A percentile compares a stretch with the other conserved stretches of the same genome.
phyloP scores from a whole-genome alignment of 495 filamentous ascomycete genomes.

The Bombardia bombarda region DNA sequence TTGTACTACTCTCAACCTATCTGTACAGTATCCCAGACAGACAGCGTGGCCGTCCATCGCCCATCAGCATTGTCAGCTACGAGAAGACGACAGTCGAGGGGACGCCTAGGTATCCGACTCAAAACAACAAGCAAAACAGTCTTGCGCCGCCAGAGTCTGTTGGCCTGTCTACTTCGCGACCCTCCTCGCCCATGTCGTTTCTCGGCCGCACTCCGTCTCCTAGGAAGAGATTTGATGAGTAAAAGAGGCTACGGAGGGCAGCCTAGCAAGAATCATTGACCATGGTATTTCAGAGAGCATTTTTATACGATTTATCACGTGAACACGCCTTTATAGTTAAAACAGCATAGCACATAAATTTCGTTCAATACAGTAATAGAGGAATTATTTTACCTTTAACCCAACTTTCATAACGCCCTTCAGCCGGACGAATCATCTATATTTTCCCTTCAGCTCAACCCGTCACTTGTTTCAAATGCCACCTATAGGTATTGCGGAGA shows the following conservation, averaged over 20 bases:
- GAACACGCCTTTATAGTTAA: no score
- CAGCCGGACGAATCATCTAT: no score
- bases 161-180: slow-evolving; percentile 56
- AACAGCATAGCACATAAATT: no score
- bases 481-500: no score
- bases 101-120: slow-evolving; percentile 24
- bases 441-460: no score
- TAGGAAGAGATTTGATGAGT: slow-evolving; percentile 31
- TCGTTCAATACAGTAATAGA: no score
- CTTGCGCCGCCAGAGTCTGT: slow-evolving; percentile 42
- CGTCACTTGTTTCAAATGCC: no score
- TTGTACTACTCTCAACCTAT: slow-evolving; percentile 75
- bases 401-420: no score
- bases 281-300: no score
- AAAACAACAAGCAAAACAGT: slow-evolving; percentile 27
- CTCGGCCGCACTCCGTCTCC: slow-evolving; percentile 38
- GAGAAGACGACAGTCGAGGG: slow-evolving; percentile 60
- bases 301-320: no score
- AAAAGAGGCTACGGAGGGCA: slow-evolving; percentile 3
- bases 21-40: slow-evolving; percentile 62
- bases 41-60: slow-evolving; percentile 53
- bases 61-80: slow-evolving; percentile 65
- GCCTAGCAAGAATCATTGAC: no score
- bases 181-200: slow-evolving; percentile 52
- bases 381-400: no score